Evolutionary conservation across 441 rosid genomes (phyloP).

Genomic region (Pelargonium australe): DNA sequence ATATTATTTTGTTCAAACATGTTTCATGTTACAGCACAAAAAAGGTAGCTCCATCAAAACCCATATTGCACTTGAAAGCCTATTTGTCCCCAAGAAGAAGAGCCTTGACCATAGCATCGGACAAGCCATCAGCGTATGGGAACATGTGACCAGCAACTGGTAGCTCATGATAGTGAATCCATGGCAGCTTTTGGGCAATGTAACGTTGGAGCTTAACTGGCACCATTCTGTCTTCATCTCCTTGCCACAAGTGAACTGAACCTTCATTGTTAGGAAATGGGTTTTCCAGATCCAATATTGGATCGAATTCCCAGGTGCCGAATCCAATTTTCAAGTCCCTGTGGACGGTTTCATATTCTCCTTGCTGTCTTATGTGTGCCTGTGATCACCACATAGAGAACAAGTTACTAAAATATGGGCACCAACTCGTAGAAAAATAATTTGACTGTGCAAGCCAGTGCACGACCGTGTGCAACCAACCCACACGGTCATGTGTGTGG

Average conservation of each 20-base stretch:
- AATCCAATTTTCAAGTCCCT: constrained; percentile 53
- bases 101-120: constrained; percentile 38
- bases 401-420: background rate
- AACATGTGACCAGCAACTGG: constrained; percentile 59
- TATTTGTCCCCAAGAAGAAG: constrained; percentile 20
- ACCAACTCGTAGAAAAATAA: no score
- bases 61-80: background rate
- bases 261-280: constrained; percentile 52
- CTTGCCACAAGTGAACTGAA: constrained; percentile 73
- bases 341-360: constrained; percentile 52
- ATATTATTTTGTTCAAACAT: no score
- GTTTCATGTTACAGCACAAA: no score
- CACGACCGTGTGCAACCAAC: no score
- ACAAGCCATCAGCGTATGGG: constrained; percentile 37
- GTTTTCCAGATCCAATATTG: constrained; percentile 45
- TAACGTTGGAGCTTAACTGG: constrained; percentile 60
- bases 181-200: constrained; percentile 50
- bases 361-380: constrained; percentile 50
- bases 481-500: background rate
- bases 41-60: no score
- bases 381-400: constrained; percentile 12
- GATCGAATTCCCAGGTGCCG: constrained; percentile 75
- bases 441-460: no score
- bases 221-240: constrained; percentile 52
- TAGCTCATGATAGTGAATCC: constrained; percentile 71